These are phyloP conservation scores for Solanum piurae DNA, from an alignment of 257 asterid genomes.

Conservation along the genomic window DNA sequence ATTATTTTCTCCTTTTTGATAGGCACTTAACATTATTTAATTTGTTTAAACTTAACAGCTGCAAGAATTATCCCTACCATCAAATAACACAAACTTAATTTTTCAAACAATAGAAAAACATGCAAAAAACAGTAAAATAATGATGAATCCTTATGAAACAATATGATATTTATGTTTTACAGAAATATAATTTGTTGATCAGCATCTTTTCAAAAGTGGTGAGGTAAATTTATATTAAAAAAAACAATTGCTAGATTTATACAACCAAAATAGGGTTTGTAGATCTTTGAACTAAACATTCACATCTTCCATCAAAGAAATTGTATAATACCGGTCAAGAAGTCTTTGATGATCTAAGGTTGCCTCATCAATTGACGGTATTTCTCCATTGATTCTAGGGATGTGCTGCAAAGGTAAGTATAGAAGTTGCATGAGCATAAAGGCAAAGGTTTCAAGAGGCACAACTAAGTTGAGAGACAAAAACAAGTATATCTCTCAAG, in stretches of 20 bases:
- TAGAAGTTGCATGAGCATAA: background rate
- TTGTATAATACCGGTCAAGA: conserved; percentile 53
- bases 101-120: background rate
- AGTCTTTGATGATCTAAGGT: conserved; percentile 93
- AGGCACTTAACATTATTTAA: background rate
- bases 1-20: background rate
- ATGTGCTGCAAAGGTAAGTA: conserved; percentile 57
- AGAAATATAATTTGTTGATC: background rate
- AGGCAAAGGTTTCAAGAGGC: background rate
- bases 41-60: background rate
- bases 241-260: background rate
- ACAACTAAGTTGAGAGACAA: background rate
- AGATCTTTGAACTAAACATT: background rate
- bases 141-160: background rate
- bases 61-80: background rate
- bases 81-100: background rate
- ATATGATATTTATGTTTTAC: background rate
- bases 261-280: background rate
- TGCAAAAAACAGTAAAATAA: background rate
- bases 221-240: background rate
- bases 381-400: conserved; percentile 89
- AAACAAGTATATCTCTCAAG: background rate
- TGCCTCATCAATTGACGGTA: conserved; percentile 87
- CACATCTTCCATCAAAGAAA: background rate
- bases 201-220: background rate